Conservation (phyloP, 345 rosid species). For the Boechera divaricarpa region DNA sequence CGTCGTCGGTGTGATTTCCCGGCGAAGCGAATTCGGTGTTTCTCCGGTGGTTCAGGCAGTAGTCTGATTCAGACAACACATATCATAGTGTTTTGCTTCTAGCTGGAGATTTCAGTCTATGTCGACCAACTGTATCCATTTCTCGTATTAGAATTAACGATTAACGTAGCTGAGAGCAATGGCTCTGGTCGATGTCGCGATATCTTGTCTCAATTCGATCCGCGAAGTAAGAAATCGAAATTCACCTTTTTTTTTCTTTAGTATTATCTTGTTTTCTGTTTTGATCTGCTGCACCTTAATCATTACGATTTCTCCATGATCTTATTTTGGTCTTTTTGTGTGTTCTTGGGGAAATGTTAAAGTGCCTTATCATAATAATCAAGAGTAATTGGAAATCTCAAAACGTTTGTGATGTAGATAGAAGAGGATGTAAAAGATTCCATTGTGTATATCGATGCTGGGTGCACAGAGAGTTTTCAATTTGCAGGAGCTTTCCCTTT, state of each 20-base stretch:
- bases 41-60: constrained; percentile 3
- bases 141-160: neutral
- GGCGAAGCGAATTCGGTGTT: constrained; percentile 16
- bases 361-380: neutral
- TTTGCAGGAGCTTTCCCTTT: constrained; percentile 81
- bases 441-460: constrained; percentile 82
- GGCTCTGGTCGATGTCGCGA: constrained; percentile 77
- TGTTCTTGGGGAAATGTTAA: neutral
- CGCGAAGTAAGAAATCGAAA: constrained; percentile 55
- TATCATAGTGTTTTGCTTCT: neutral
- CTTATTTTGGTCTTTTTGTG: neutral
- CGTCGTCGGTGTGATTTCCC: constrained; percentile 40
- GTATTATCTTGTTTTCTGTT: neutral
- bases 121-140: neutral
- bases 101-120: neutral
- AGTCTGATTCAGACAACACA: neutral
- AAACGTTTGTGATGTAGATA: constrained; percentile 48
- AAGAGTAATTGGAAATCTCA: neutral
- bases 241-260: neutral
- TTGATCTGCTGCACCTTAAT: neutral
- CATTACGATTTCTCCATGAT: neutral
- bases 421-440: constrained; percentile 73
- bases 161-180: constrained; percentile 41
- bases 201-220: constrained; percentile 81
- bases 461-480: constrained; percentile 95